Base-by-base conservation (phyloP, 2,329 filamentous ascomycete species). In the Gyromitra esculenta region DNA sequence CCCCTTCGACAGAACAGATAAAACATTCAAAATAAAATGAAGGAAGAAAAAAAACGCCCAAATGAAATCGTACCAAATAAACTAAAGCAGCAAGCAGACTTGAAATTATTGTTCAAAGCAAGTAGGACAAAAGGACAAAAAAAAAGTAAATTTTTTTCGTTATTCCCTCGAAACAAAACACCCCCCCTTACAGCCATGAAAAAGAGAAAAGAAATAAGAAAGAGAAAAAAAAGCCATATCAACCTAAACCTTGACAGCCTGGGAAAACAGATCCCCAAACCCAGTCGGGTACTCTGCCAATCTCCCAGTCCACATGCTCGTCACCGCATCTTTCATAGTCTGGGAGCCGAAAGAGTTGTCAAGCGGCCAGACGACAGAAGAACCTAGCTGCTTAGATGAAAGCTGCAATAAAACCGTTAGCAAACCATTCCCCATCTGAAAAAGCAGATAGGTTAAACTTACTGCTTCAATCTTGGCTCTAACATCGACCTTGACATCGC, bases 81-180 rank as follows among this genome's bases (percentile, higher is more conserved):
- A 25, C 18, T 45, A 78, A 39, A 71, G 76, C 73, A 64, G 52
- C 25, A 31, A 31, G 25, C 25, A 4, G 45, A 54, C 11, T 65
- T 70, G 63, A 77, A 79, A 77, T 78, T 63, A 66, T 62, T 65
- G 75, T 79, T 74, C 80, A 82, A 78, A 80, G 25, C 81, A 81
- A 80, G 82, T 80, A 82, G 25, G 25, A 31, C 25, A 83, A 82
- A 82, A 81, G 80, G 82, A 76, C 73, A 80, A 76, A 71, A 80
- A 81, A 70, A 80, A 80, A 82, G 80, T 77, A 77, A 69, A 68
- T 60, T 76, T 60, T 76, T 71, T 71, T 74, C 73, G 73, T 39
- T n/a, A 21, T 52, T 18, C 50, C 41, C n/a, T 35, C 45, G 50
- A 35, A 54, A 21, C 13, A 52, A 66, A 39, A 45, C 39, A 31